A percentile compares a stretch with the other conserved stretches of the same genome.
Conservation (phyloP, 176 grass and related monocot species). For the Hordeum marinum region DNA sequence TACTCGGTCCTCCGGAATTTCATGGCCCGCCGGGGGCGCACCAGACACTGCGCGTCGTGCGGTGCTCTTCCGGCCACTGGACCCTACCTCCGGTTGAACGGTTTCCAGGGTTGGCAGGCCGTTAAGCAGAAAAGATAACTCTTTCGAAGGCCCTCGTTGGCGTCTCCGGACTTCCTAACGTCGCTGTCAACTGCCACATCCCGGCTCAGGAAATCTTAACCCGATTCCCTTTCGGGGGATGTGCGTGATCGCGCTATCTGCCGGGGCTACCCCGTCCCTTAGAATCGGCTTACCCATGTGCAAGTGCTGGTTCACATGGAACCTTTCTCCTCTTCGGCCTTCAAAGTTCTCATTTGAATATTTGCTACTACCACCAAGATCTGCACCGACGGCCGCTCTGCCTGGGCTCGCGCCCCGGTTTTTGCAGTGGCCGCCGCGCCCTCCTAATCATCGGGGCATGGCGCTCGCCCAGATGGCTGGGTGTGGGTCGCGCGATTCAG, state of each 20-base stretch:
- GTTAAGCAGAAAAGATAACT: slow-evolving; percentile 67
- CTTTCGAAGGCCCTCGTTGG: no score
- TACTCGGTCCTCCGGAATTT: slow-evolving; percentile 47
- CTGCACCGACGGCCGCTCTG: slow-evolving; percentile 59
- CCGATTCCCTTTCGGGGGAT: slow-evolving; percentile 50
- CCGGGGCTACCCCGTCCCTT: slow-evolving; percentile 60
- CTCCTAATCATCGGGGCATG: slow-evolving; percentile 68
- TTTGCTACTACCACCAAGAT: slow-evolving; percentile 82
- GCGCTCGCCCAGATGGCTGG: neutral
- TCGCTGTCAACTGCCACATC: slow-evolving; percentile 43
- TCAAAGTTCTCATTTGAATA: slow-evolving; percentile 87
- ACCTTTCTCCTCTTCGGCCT: slow-evolving; percentile 84
- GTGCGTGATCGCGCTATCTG: slow-evolving; percentile 20
- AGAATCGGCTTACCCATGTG: slow-evolving; percentile 42
- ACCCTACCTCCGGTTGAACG: slow-evolving; percentile 43
- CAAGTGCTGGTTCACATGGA: slow-evolving; percentile 88
- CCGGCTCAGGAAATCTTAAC: slow-evolving; percentile 51
- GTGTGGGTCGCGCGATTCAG: slow-evolving; percentile 58
- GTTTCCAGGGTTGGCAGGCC: slow-evolving; percentile 39
- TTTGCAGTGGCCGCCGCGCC: slow-evolving; percentile 57
- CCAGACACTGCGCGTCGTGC: slow-evolving; percentile 42
- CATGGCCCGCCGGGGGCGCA: slow-evolving; percentile 52
- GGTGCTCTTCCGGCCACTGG: slow-evolving; percentile 51
- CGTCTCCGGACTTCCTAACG: slow-evolving; percentile 52
- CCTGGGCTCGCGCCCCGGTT: slow-evolving; percentile 51